Evolutionary conservation across 179 eudicot species (phyloP), one percentile per base, ranked within the genome.

Genomic region (Nepenthes alata): DNA sequence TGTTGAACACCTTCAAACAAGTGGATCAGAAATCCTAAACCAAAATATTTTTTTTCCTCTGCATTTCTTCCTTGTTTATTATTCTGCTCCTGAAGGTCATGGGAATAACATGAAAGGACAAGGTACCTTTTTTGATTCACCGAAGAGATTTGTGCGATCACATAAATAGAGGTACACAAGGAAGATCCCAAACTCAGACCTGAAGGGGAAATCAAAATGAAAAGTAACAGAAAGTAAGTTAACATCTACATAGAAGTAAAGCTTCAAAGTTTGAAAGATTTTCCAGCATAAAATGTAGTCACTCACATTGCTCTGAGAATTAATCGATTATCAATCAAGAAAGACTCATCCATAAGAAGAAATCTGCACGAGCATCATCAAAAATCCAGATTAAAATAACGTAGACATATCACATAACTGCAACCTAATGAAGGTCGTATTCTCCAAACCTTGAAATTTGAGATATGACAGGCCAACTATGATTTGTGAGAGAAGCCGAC

Each of bases 271-370:
- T 36, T 37, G 47, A 37, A 37, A 47, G 39, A 48, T 34, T 35
- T 14, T 45, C 12, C 12, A 37, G 25, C 2, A 15, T 49, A 35
- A 59, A 47, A 38, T 37, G 12, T 37, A 52, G 39, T 55, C 14
- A 70, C 81, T 74, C 72, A 77, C 81, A 77, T 77, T 58, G 78
- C 81, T 74, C 81, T 74, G 49, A 77, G 61, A 8, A 71, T 66
- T 58, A 74, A 57, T 37, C 71, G 71, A 61, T 77, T 77, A 25
- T 77, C 78, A 53, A 67, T 65, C 72, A 77, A 77, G 64, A 77
- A 77, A 52, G 74, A 36, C 65, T 77, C 75, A 66, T 77, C 81
- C 78, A 77, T 57, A n/a, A 71, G 41, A 61, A 77, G 58, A 71
- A 77, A 67, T 63, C 81, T 77, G 61, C 25, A 25, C 25, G 25